Evolutionary conservation across 805 yeast genomes (phyloP).

Genomic region (Wickerhamiella australiensis): DNA sequence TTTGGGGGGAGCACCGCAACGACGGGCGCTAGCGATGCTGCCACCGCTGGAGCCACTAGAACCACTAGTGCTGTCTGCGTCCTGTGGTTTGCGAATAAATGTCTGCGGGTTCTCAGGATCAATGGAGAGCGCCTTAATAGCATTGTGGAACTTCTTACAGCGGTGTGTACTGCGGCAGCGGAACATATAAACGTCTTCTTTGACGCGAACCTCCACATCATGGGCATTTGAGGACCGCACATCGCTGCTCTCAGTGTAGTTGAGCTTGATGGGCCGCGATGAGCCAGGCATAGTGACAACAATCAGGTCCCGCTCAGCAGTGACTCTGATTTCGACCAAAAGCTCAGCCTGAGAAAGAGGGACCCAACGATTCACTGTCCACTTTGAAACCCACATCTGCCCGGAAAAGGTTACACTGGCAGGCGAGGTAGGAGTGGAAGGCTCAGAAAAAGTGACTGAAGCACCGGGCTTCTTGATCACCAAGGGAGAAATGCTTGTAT

Average conservation of each 20-base stretch:
- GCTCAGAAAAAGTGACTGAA: conserved; percentile 7
- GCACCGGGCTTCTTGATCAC: conserved; percentile 4
- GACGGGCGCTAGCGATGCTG: not conserved
- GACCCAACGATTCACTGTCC: conserved; percentile 20
- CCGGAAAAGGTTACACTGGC: conserved; percentile 15
- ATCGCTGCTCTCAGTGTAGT: conserved; percentile 16
- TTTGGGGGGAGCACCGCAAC: conserved; percentile 4
- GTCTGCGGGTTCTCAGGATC: conserved; percentile 13
- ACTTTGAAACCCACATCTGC: conserved; percentile 22
- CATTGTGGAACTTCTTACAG: conserved; percentile 17
- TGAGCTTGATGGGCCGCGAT: conserved; percentile 7
- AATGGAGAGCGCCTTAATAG: conserved; percentile 15
- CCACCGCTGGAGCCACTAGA: conserved; percentile 3
- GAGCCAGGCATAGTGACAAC: conserved; percentile 10
- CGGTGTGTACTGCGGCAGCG: conserved; percentile 20
- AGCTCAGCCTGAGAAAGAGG: conserved; percentile 24
- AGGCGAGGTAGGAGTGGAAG: conserved; percentile 5
- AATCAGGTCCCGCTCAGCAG: conserved; percentile 8
- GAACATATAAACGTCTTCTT: conserved; percentile 22
- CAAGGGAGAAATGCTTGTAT: not conserved
- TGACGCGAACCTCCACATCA: conserved; percentile 20
- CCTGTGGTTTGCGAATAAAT: not conserved
- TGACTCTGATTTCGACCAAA: conserved; percentile 16
- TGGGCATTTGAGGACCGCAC: conserved; percentile 19
- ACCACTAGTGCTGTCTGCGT: conserved; percentile 6